Percentiles rank a stretch among this genome's conserved stretches.
These are phyloP conservation scores for Rhizoclosmatium sp. DNA, from an alignment of 192 early-diverging fungal species.

Conservation along the genomic window DNA sequence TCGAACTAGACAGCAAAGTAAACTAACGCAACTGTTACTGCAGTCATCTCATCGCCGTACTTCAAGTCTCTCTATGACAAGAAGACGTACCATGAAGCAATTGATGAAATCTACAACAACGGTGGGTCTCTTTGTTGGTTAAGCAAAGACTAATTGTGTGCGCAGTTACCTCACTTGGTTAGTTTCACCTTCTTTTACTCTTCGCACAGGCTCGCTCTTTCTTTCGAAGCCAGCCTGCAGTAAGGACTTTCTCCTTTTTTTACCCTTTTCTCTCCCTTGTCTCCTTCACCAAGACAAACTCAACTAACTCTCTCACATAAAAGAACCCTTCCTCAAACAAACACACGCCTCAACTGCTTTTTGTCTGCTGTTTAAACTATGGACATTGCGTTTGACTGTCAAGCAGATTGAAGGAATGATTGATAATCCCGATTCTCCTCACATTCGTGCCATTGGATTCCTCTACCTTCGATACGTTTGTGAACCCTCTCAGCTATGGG, in stretches of 20 bases:
- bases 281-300: neutral
- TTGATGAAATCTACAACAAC: constrained; percentile 74
- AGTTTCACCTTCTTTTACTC: constrained; percentile 5
- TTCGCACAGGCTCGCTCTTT: neutral
- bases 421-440: constrained; percentile 79
- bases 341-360: constrained; percentile 82
- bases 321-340: constrained; percentile 83
- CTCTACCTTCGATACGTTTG: constrained; percentile 85
- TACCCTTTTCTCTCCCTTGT: neutral
- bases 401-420: constrained; percentile 81
- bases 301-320: neutral
- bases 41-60: constrained; percentile 77
- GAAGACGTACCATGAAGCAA: constrained; percentile 80
- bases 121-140: constrained; percentile 53
- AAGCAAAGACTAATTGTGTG: neutral
- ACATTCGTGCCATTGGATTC: constrained; percentile 80
- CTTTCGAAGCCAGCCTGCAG: neutral
- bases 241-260: neutral
- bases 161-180: constrained; percentile 36
- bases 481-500: constrained; percentile 77
- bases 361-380: constrained; percentile 84
- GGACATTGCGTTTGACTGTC: constrained; percentile 77
- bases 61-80: constrained; percentile 76
- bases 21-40: constrained; percentile 55
- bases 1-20: no score